phyloP scores from a whole-genome alignment of 805 yeast genomes.

The Wickerhamiella azymoides region DNA sequence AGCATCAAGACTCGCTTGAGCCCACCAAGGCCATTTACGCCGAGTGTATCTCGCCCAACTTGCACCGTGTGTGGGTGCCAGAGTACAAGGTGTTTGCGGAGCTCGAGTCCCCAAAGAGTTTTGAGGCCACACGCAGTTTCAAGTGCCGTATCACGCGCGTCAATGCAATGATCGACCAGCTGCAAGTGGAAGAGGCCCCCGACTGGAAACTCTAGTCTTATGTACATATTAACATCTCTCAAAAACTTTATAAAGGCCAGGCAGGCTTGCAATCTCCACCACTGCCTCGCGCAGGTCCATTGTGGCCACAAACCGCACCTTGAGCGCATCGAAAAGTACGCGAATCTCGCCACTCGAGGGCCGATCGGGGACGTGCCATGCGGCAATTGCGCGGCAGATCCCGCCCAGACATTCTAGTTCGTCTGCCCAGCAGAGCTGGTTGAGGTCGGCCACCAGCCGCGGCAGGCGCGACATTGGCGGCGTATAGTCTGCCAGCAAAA shows the following conservation, averaged over 20 bases:
- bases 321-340: constrained; percentile 49
- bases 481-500: constrained; percentile 43
- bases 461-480: constrained; percentile 58
- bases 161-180: neutral
- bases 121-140: neutral
- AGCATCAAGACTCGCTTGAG: neutral
- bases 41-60: neutral
- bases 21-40: neutral
- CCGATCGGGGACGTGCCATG: constrained; percentile 55
- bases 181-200: neutral
- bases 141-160: neutral
- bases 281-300: constrained; percentile 37
- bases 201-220: constrained; percentile 3
- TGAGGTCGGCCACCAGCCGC: constrained; percentile 44
- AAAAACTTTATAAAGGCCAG: constrained; percentile 81
- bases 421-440: constrained; percentile 44
- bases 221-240: constrained; percentile 50
- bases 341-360: constrained; percentile 24
- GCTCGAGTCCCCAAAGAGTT: neutral
- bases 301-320: constrained; percentile 53
- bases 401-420: constrained; percentile 60
- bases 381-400: constrained; percentile 52
- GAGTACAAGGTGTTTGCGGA: neutral
- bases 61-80: neutral
- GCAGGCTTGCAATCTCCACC: constrained; percentile 78